Evolutionary conservation across 2,329 filamentous ascomycete species (phyloP).

Genomic region (Cladophialophora yegresii): DNA sequence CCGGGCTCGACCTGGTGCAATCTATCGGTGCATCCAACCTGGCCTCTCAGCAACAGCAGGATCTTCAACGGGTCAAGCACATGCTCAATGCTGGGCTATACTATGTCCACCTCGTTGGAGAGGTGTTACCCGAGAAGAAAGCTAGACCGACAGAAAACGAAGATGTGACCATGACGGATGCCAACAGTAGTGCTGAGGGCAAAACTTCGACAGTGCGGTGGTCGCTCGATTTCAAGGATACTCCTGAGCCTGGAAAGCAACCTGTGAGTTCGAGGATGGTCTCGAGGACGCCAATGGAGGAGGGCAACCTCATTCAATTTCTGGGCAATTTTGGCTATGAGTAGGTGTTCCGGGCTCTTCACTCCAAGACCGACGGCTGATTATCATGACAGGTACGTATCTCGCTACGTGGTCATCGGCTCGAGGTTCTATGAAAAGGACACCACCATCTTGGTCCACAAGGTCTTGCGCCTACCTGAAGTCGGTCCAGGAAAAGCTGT

Average conservation of each 20-base stretch:
- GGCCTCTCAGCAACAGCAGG: conserved; percentile 45
- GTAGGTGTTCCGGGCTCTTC: conserved; percentile 43
- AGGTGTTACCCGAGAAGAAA: conserved; percentile 35
- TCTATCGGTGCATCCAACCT: conserved; percentile 48
- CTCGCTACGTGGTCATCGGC: conserved; percentile 60
- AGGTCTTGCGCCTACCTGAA: conserved; percentile 52
- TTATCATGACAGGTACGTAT: conserved; percentile 51
- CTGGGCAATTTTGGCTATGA: conserved; percentile 58
- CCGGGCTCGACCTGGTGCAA: conserved; percentile 44
- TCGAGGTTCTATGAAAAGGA: conserved; percentile 61
- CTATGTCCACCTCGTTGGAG: conserved; percentile 56
- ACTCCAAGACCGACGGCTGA: conserved; percentile 17
- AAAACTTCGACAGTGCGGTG: conserved; percentile 37
- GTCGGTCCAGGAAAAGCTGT: conserved; percentile 40
- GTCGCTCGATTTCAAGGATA: conserved; percentile 53
- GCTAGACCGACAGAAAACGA: conserved; percentile 8
- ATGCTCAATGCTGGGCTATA: conserved; percentile 56
- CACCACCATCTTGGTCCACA: conserved; percentile 59
- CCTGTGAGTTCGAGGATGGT: conserved; percentile 57
- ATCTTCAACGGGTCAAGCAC: conserved; percentile 50
- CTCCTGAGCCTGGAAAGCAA: conserved; percentile 54
- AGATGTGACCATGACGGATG: conserved; percentile 22
- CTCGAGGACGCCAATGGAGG: conserved; percentile 51
- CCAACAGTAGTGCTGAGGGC: background rate
- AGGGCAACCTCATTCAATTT: conserved; percentile 53